Evolutionary conservation across 495 filamentous ascomycete species (phyloP), one percentile per base, ranked within the genome.

Genomic region (Acidiella bohemica): DNA sequence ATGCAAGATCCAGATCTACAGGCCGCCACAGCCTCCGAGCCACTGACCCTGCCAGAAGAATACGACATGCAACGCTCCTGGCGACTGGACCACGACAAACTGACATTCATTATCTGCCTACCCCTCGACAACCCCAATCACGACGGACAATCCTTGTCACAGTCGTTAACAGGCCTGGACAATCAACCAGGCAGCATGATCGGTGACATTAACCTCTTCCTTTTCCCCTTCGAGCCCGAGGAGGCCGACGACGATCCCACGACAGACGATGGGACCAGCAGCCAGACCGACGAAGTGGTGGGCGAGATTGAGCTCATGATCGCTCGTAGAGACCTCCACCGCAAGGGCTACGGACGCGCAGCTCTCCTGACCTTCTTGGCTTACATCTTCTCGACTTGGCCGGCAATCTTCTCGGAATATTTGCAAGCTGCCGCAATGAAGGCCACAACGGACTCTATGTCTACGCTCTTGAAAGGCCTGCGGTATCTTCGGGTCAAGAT

Each of bases 301-400:
- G 86, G 81, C 14, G 86, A 93, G 45, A 56, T 94, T 29, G 84
- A 93, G 61, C 70, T 94, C 42, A 94, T 94, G 86, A 80, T 94
- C 39, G 86, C 86, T 1, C 57, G 62, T 10, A 62, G 65, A 14
- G 33, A 47, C 1, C 61, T 71, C 13, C 78, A 78, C 36, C 60
- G 80, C 0, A 59, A 59, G 9, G 86, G 86, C 0, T 64, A 75
- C 14, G 86, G 86, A 0, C 59, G 70, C 29, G 73, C 72, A 0
- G 68, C 75, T 3, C 62, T 90, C n/a, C 41, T 72, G 14, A 55
- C 73, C 1, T 86, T 94, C 49, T 41, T 93, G 44, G 44, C 60
- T 41, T 93, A 80, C 57, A 58, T 93, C 12, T 36, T 61, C 2
- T 46, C 46, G 3, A 59, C 73, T 29, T 50, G 68, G 39, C 50